Base-by-base conservation (phyloP, 2,329 filamentous ascomycete genomes). In the Colletotrichum liriopes region DNA sequence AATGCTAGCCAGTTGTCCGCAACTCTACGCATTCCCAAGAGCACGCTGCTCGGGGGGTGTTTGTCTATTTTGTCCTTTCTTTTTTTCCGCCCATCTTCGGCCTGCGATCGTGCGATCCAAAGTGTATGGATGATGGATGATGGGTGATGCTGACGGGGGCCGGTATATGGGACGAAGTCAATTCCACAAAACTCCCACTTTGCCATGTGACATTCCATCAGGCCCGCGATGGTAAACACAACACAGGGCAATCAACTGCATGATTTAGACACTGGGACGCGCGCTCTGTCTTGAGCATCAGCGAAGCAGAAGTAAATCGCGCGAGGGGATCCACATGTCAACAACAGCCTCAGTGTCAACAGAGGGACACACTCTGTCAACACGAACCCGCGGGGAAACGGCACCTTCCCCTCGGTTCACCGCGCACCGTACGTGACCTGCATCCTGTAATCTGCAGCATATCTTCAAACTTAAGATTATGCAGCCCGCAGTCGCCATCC, bases 161-260 rank as follows among this genome's bases (percentile, higher is more conserved):
- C 23, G 14, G 18, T 29, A 32, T 11, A 60, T 67, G 55, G 58
- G 67, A 71, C 32, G 67, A 71, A 62, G 41, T 71, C 67, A 71
- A 71, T 67, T 67, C 54, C 37, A 23, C 18, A 35, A 14, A 37
- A 29, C 51, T 9, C 11, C 4, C 29, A 3, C 12, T 11, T 14
- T 41, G 35, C 37, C 65, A 67, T 67, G 55, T 54, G 65, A 45
- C 37, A 54, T 67, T 16, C 54, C 29, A 43, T 64, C 29, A 14
- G 29, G 12, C 12, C 14, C 29, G 3, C 26, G 12, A n/a, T 49
- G 35, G n/a, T 16, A 5, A 35, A 60, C 37, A 35, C 16, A 45
- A 12, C 32, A 35, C 5, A n/a, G 12, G 3, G 29, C 29, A 41
- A 8, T 23, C 47, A 61, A 3, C 32, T 29, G 29, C 49, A 16